phyloP scores from a whole-genome alignment of 169 alveolate species.

The Plasmodium billcollinsi region DNA sequence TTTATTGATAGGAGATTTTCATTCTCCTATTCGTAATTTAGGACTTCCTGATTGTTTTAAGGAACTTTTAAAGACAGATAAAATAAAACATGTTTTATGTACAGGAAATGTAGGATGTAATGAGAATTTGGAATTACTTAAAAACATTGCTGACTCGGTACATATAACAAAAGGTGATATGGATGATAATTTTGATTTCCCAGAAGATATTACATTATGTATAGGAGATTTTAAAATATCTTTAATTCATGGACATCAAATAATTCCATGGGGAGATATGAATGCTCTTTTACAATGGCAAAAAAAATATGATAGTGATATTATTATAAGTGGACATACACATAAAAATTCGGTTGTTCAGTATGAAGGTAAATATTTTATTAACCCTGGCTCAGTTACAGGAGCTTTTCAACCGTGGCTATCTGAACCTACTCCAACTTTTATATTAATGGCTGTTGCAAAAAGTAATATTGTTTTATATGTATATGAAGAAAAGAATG shows the following conservation, averaged over 20 bases:
- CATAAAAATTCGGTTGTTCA: conserved; percentile 89
- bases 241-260: conserved; percentile 95
- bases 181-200: conserved; percentile 80
- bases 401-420: conserved; percentile 94
- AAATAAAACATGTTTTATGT: conserved; percentile 84
- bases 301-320: conserved; percentile 91
- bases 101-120: conserved; percentile 87
- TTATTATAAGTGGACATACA: conserved; percentile 93
- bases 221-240: conserved; percentile 94
- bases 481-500: conserved; percentile 87
- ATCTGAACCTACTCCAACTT: conserved; percentile 84
- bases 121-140: conserved; percentile 81
- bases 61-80: conserved; percentile 85
- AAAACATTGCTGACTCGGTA: conserved; percentile 84
- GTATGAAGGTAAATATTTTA: conserved; percentile 91
- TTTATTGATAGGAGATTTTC: conserved; percentile 86
- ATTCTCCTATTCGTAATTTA: conserved; percentile 85
- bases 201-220: conserved; percentile 78
- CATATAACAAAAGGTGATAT: conserved; percentile 88
- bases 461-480: conserved; percentile 83
- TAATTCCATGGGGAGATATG: conserved; percentile 95
- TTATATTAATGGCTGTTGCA: conserved; percentile 87
- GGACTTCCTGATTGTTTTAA: conserved; percentile 85
- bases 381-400: conserved; percentile 96
- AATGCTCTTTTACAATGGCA: conserved; percentile 90